These are phyloP conservation scores for Cryptococcus sp. DNA, from an alignment of 1,284 basidiomycete genomes.

Conservation along the genomic window DNA sequence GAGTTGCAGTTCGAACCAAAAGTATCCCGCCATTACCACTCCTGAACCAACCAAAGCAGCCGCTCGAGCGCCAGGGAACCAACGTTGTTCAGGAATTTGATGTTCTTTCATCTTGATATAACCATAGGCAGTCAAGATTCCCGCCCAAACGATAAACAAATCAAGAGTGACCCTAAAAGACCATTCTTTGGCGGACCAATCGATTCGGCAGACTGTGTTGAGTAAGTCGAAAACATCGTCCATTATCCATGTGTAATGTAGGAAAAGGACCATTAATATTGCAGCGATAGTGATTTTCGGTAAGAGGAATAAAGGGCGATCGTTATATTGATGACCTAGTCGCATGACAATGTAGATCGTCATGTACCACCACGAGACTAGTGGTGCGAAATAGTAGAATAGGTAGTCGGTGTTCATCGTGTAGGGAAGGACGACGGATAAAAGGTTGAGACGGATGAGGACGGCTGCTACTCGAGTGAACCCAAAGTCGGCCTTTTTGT, in stretches of 20 bases:
- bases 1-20: constrained; percentile 70
- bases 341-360: constrained; percentile 77
- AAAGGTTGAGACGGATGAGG: constrained; percentile 73
- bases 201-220: constrained; percentile 62
- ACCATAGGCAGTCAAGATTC: constrained; percentile 71
- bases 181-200: constrained; percentile 82
- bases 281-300: constrained; percentile 66
- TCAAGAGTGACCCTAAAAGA: constrained; percentile 79
- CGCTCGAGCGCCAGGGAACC: constrained; percentile 59
- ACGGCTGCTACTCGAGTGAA: constrained; percentile 71
- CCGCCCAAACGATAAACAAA: constrained; percentile 78
- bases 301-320: constrained; percentile 62
- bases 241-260: constrained; percentile 62
- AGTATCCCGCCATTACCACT: constrained; percentile 66
- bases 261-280: constrained; percentile 60
- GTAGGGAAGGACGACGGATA: constrained; percentile 75
- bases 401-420: constrained; percentile 87
- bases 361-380: constrained; percentile 65
- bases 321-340: constrained; percentile 68
- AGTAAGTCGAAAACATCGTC: constrained; percentile 62
- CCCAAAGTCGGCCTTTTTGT: constrained; percentile 79
- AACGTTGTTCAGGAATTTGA: constrained; percentile 63
- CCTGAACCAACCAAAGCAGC: constrained; percentile 53
- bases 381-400: constrained; percentile 79
- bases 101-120: constrained; percentile 71